These are phyloP conservation scores for Dioscorea cayenensis DNA, from an alignment of 116 monocot species.

Conservation along the genomic window DNA sequence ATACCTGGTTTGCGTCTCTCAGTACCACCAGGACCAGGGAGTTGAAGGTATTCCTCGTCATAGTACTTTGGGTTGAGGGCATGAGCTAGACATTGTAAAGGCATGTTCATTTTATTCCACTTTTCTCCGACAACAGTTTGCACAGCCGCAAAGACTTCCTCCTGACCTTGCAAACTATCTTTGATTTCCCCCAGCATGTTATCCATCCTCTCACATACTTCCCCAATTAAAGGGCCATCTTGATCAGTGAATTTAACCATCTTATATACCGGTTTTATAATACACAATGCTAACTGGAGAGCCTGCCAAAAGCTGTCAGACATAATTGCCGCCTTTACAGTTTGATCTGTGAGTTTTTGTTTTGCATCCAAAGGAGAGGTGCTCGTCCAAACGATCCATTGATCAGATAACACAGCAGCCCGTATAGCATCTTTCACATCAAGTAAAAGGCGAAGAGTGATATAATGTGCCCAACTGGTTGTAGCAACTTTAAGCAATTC, in stretches of 20 bases:
- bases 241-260: conserved; percentile 40
- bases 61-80: conserved; percentile 50
- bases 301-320: conserved; percentile 41
- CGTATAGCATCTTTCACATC: conserved; percentile 31
- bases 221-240: conserved; percentile 46
- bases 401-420: conserved; percentile 34
- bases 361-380: conserved; percentile 27
- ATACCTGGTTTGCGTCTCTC: conserved; percentile 38
- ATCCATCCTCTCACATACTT: conserved; percentile 54
- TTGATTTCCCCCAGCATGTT: conserved; percentile 48
- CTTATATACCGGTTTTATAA: conserved; percentile 35
- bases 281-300: conserved; percentile 25
- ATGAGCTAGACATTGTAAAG: conserved; percentile 45
- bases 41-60: conserved; percentile 44
- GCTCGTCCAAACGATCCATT: conserved; percentile 26
- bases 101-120: conserved; percentile 32
- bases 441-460: conserved; percentile 29
- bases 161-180: conserved; percentile 33
- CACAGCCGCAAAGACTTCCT: conserved; percentile 20
- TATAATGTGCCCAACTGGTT: conserved; percentile 19
- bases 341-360: conserved; percentile 14
- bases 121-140: conserved; percentile 15
- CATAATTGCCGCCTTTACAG: conserved; percentile 21
- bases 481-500: conserved; percentile 32
- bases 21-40: conserved; percentile 28